Conservation (phyloP, 1,284 basidiomycete genomes). For the Xanthoconium separans region DNA sequence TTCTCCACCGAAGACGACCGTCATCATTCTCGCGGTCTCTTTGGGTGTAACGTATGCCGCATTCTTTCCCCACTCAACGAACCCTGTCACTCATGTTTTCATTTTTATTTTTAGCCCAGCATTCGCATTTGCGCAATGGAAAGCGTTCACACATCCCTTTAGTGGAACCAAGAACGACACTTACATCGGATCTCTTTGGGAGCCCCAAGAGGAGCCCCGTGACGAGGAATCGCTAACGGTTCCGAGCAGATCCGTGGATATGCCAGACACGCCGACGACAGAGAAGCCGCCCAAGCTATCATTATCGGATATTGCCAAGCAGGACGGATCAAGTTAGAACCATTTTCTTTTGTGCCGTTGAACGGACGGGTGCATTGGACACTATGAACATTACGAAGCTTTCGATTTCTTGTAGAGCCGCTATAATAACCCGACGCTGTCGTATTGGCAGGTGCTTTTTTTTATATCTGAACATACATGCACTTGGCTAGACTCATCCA, state of each 20-base stretch:
- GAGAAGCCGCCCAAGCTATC: slow-evolving; percentile 16
- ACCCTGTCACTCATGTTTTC: not conserved
- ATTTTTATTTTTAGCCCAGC: slow-evolving; percentile 25
- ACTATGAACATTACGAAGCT: not conserved
- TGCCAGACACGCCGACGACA: slow-evolving; percentile 19
- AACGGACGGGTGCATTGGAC: slow-evolving; percentile 1
- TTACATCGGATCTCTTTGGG: slow-evolving; percentile 23
- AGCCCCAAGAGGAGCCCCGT: slow-evolving; percentile 18
- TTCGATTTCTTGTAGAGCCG: slow-evolving; percentile 17
- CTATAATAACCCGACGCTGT: slow-evolving; percentile 19
- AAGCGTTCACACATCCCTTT: slow-evolving; percentile 26
- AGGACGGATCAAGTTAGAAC: slow-evolving; percentile 6
- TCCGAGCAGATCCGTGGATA: slow-evolving; percentile 12
- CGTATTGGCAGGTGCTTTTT: slow-evolving; percentile 7
- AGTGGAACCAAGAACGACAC: slow-evolving; percentile 16
- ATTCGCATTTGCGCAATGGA: slow-evolving; percentile 35
- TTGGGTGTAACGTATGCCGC: slow-evolving; percentile 41
- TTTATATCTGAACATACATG: slow-evolving; percentile 10
- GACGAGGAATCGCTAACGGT: slow-evolving; percentile 19
- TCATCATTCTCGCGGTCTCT: slow-evolving; percentile 47
- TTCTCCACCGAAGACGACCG: slow-evolving; percentile 43
- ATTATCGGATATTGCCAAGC: slow-evolving; percentile 7
- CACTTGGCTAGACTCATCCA: slow-evolving; percentile 2
- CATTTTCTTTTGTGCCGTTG: slow-evolving; percentile 1
- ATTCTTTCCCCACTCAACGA: too few species aligned